Conservation (phyloP, 257 asterid species). For the Capsicum pubescens region DNA sequence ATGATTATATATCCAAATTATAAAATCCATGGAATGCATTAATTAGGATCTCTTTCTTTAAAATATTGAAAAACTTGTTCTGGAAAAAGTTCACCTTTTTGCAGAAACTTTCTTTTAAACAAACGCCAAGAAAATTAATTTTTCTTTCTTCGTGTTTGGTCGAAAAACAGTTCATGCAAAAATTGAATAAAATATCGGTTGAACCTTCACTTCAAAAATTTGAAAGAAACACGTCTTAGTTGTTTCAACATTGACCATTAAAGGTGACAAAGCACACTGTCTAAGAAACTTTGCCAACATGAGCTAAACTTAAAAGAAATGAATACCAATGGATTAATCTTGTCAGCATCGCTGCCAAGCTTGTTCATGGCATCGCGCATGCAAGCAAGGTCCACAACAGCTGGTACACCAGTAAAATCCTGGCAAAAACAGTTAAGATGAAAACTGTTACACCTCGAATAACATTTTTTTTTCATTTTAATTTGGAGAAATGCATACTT, state of each 20-base stretch:
- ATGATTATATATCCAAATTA: constrained; percentile 12
- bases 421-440: constrained; percentile 38
- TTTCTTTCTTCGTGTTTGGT: constrained; percentile 10
- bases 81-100: not conserved
- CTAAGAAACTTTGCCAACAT: not conserved
- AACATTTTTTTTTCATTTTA: not conserved
- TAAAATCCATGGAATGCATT: not conserved
- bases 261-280: not conserved
- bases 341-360: constrained; percentile 89
- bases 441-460: not conserved
- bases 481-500: constrained; percentile 50
- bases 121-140: constrained; percentile 5
- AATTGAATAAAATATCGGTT: not conserved
- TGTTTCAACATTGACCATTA: not conserved
- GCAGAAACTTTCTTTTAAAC: not conserved
- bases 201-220: not conserved
- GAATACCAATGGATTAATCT: constrained; percentile 96
- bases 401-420: constrained; percentile 99
- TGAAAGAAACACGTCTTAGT: not conserved
- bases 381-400: constrained; percentile 93
- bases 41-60: not conserved
- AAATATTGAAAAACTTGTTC: not conserved
- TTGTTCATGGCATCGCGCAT: constrained; percentile 99
- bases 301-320: constrained; percentile 20
- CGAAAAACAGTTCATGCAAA: not conserved